Evolutionary conservation across 768 basidiomycete species (phyloP).

Genomic region (Lentinula aciculospora): DNA sequence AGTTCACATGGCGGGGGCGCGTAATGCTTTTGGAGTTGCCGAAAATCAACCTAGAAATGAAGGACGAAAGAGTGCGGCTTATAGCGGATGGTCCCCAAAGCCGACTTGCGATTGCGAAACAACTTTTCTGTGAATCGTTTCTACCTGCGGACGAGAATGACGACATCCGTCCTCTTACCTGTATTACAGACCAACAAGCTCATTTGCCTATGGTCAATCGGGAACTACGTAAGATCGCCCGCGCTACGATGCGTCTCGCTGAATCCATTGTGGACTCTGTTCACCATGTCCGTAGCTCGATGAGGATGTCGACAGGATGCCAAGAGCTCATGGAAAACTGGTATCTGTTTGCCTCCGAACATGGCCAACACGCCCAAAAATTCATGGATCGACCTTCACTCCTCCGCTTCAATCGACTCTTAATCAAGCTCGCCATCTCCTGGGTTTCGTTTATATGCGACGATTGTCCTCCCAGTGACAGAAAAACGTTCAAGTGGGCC

Average conservation of each 20-base stretch:
- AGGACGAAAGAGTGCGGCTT: slow-evolving; percentile 85
- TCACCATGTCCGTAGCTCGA: slow-evolving; percentile 71
- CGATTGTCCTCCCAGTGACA: slow-evolving; percentile 93
- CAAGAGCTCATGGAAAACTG: slow-evolving; percentile 91
- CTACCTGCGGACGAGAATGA: slow-evolving; percentile 59
- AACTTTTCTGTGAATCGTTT: slow-evolving; percentile 66
- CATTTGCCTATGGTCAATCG: slow-evolving; percentile 87
- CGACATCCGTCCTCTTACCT: slow-evolving; percentile 38
- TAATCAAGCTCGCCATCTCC: slow-evolving; percentile 88
- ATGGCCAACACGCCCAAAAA: slow-evolving; percentile 84
- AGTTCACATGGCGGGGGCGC: slow-evolving; percentile 90
- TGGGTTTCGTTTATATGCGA: slow-evolving; percentile 99
- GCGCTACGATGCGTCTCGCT: slow-evolving; percentile 83
- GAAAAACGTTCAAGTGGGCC: slow-evolving; percentile 97
- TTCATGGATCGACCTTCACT: slow-evolving; percentile 75
- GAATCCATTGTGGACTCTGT: slow-evolving; percentile 93
- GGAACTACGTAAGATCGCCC: slow-evolving; percentile 86
- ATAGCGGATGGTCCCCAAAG: slow-evolving; percentile 86
- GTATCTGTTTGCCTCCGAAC: slow-evolving; percentile 95
- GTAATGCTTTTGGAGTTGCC: slow-evolving; percentile 76
- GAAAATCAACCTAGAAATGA: slow-evolving; percentile 73
- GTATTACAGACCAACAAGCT: slow-evolving; percentile 77
- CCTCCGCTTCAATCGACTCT: slow-evolving; percentile 72
- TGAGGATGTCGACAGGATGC: slow-evolving; percentile 53
- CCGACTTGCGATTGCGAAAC: slow-evolving; percentile 71